Evolutionary conservation across 345 rosid genomes (phyloP).

Genomic region (Trapa incisa): DNA sequence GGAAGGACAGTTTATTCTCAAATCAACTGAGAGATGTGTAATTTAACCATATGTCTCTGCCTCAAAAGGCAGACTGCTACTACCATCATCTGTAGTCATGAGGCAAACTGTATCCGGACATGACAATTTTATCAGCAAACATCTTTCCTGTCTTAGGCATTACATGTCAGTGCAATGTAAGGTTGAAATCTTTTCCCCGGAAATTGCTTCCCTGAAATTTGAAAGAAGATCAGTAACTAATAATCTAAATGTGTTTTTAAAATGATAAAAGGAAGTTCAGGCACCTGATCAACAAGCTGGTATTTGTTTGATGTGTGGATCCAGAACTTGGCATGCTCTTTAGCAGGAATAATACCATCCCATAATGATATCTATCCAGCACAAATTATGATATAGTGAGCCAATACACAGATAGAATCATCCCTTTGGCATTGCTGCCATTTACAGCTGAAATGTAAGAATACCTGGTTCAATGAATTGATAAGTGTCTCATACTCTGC

Average conservation of each 20-base stretch:
- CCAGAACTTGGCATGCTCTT: constrained; percentile 77
- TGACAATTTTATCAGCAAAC: constrained; percentile 60
- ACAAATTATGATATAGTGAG: too few species aligned
- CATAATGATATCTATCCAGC: constrained; percentile 68
- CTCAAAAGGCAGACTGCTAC: neutral
- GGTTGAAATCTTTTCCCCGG: constrained; percentile 68
- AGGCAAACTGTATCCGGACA: constrained; percentile 67
- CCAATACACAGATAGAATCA: neutral
- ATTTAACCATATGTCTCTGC: too few species aligned
- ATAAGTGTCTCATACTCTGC: constrained; percentile 77
- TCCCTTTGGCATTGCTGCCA: neutral
- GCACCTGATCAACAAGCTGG: constrained; percentile 89
- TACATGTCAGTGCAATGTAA: constrained; percentile 91
- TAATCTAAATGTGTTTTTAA: neutral
- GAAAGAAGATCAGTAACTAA: neutral
- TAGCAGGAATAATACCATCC: constrained; percentile 80
- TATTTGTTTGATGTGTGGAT: constrained; percentile 70
- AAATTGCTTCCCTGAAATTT: constrained; percentile 62
- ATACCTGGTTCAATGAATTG: constrained; percentile 87
- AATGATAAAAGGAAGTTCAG: neutral
- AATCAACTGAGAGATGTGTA: too few species aligned
- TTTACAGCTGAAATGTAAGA: neutral
- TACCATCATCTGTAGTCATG: constrained; percentile 50
- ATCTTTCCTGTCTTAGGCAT: constrained; percentile 96
- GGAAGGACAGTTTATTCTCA: too few species aligned